Percentiles rank a stretch among this genome's conserved stretches.
Evolutionary conservation across 2,329 filamentous ascomycete species (phyloP).

Genomic region (Colletotrichum sp.): DNA sequence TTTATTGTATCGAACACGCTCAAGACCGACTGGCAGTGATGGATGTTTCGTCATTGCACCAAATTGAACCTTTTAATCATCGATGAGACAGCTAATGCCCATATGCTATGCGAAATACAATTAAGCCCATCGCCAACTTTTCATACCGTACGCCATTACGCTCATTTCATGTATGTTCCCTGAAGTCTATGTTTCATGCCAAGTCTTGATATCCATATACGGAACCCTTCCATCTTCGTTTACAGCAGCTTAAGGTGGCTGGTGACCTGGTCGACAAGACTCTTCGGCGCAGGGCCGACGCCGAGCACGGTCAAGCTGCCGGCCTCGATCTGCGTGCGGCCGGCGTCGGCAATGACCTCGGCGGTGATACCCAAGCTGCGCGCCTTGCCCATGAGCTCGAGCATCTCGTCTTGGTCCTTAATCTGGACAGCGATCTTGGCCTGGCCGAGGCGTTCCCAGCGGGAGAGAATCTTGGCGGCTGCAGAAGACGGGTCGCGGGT

Average conservation of each 20-base stretch:
- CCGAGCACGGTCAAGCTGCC: conserved; percentile 93
- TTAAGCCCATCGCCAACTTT: conserved; percentile 11
- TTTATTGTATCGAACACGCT: not conserved
- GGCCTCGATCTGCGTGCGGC: conserved; percentile 92
- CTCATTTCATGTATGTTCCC: conserved; percentile 11
- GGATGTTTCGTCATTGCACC: not conserved
- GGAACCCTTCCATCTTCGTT: conserved; percentile 21
- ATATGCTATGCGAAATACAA: not conserved
- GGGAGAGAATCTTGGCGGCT: conserved; percentile 69
- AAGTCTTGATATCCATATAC: not conserved
- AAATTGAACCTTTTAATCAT: not conserved
- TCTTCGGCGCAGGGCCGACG: conserved; percentile 81
- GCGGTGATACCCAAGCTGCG: conserved; percentile 85
- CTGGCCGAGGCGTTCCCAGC: conserved; percentile 88
- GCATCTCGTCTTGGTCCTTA: conserved; percentile 83
- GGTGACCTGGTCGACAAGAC: conserved; percentile 85
- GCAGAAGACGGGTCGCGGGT: conserved; percentile 55
- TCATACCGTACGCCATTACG: conserved; percentile 17
- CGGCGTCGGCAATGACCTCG: conserved; percentile 92
- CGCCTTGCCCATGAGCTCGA: conserved; percentile 77
- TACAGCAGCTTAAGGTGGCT: conserved; percentile 84
- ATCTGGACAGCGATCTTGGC: conserved; percentile 92
- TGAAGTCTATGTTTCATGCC: not conserved
- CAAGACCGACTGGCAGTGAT: not conserved
- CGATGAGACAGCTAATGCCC: not conserved